Conservation (phyloP, 208 protist genomes). For the Trypanosoma theileri region DNA sequence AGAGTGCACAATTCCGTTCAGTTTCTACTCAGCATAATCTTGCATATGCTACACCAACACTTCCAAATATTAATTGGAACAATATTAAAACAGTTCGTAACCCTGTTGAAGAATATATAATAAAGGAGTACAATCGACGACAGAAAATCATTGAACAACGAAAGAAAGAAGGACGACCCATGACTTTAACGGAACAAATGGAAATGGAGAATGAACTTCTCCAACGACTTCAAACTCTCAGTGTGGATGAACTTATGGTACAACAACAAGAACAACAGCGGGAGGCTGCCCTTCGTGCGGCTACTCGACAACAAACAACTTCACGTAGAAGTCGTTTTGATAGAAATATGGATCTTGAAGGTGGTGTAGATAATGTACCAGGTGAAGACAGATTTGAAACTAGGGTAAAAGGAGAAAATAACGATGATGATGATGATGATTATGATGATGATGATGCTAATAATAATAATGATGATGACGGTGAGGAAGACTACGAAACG, state of each 20-base stretch:
- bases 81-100: conserved; percentile 44
- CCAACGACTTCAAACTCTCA: conserved; percentile 47
- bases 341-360: conserved; percentile 28
- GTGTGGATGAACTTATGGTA: conserved; percentile 52
- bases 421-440: conserved; percentile 24
- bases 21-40: conserved; percentile 44
- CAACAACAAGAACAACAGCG: conserved; percentile 52
- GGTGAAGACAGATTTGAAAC: conserved; percentile 11
- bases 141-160: conserved; percentile 68
- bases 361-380: conserved; percentile 19
- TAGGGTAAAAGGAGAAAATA: not conserved
- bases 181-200: conserved; percentile 84
- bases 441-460: conserved; percentile 16
- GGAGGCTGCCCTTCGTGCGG: conserved; percentile 35
- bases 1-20: conserved; percentile 44
- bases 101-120: conserved; percentile 74
- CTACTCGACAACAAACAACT: conserved; percentile 30
- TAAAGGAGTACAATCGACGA: conserved; percentile 72
- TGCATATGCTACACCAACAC: conserved; percentile 39
- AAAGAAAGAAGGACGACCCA: conserved; percentile 65
- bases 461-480: conserved; percentile 16
- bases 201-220: conserved; percentile 69
- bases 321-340: conserved; percentile 32
- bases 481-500: conserved; percentile 32
- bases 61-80: conserved; percentile 73